phyloP scores from a whole-genome alignment of 129 eudicot species.

The Gnaphalium uliginosum region DNA sequence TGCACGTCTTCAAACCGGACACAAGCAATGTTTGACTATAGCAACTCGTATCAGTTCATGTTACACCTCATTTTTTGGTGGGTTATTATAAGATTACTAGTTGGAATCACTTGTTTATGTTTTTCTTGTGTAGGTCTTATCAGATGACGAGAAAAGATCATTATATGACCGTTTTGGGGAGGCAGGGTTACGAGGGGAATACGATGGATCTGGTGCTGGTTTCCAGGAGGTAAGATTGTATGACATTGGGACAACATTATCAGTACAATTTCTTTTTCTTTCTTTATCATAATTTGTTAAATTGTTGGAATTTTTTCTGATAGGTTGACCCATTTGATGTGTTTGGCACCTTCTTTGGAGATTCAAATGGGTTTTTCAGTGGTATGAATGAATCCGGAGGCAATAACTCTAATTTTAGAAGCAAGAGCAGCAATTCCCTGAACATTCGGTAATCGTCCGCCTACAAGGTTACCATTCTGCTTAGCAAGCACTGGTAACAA shows the following conservation, averaged over 20 bases:
- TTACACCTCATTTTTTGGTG: background rate
- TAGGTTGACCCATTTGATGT: conserved; percentile 92
- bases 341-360: conserved; percentile 77
- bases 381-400: conserved; percentile 55
- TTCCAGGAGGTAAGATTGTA: conserved; percentile 56
- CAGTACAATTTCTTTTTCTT: background rate
- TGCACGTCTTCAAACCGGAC: no score
- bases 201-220: conserved; percentile 53
- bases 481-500: background rate
- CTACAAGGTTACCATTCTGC: conserved; percentile 27
- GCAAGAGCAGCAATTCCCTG: conserved; percentile 48
- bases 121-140: conserved; percentile 56
- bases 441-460: conserved; percentile 68
- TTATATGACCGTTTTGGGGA: conserved; percentile 88
- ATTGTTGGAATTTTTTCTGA: background rate
- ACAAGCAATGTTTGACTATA: no score
- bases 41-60: no score
- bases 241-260: background rate
- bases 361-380: conserved; percentile 64
- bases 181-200: conserved; percentile 77
- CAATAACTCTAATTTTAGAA: conserved; percentile 44
- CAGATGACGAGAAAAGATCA: conserved; percentile 87
- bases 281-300: background rate
- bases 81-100: background rate
- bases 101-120: conserved; percentile 3